Base-by-base conservation (phyloP, 1,284 basidiomycete species). In the Ceratobasidium sp. region DNA sequence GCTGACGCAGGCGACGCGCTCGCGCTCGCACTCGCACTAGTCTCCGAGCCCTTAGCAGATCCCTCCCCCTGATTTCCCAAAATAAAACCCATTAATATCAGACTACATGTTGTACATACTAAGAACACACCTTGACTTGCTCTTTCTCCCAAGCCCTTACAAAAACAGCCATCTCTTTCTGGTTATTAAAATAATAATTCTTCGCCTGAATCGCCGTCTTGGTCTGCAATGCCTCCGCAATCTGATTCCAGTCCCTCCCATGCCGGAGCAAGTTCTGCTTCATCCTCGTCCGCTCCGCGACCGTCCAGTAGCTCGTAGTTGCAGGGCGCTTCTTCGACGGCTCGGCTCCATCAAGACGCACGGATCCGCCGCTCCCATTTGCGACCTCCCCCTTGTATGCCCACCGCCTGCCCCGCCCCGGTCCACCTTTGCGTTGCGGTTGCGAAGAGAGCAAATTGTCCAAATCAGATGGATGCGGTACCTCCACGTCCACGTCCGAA, bases 181-280 rank as follows among this genome's bases (percentile, higher is more conserved):
- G 76, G 75, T 89, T 85, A 61, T 81, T 80, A 74, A 84, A 85
- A 77, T 89, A 90, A 79, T 86, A 94, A 78, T 90, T 89, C 74
- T 85, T 85, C 59, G 93, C 91, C 84, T 95, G 93, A 8, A 89
- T 84, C 2, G 88, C 87, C 9, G 91, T 93, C 88, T 95, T 95
- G 78, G 88, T 89, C 8, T 88, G 88, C 82, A 96, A 86, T 7
- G 87, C 86, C 3, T 89, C 85, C 0, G 93, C 88, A 58, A 96
- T 91, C 18, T 87, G 85, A 75, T 89, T 88, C 80, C 92, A 92
- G 78, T 95, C 88, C 76, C 89, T 87, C 47, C 93, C 93, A 79
- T 93, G 85, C 75, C 89, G 84, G 16, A 84, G 82, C 16, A 95
- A 83, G 38, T 94, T 84, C 41, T 85, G 82, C 69, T 91, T 79